A percentile compares a stretch with the other conserved stretches of the same genome.
These are phyloP conservation scores for Citrus cavaleriei DNA, from an alignment of 345 rosid species.

Conservation along the genomic window DNA sequence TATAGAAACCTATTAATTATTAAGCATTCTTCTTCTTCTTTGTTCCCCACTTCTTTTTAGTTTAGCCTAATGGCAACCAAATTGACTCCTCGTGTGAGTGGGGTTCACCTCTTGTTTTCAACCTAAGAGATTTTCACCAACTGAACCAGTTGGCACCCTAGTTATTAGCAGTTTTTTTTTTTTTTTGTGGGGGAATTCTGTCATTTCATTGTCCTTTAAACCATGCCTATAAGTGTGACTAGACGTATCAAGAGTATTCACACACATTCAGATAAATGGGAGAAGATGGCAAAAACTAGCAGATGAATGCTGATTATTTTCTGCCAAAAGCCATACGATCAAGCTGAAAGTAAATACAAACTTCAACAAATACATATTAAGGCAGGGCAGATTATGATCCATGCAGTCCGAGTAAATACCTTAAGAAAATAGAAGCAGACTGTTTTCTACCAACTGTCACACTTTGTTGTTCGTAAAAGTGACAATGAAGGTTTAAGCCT, in stretches of 20 bases:
- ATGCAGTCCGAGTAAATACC: constrained; percentile 42
- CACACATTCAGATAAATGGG: neutral
- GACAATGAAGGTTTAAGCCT: constrained; percentile 62
- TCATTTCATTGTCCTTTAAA: neutral
- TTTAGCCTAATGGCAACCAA: too few species aligned
- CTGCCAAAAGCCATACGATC: neutral
- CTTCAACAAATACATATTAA: neutral
- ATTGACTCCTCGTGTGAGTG: too few species aligned
- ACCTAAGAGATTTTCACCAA: too few species aligned
- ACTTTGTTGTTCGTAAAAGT: constrained; percentile 51
- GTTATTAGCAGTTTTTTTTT: neutral
- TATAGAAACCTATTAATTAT: too few species aligned
- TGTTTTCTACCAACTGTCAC: constrained; percentile 56
- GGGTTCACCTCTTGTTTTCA: too few species aligned
- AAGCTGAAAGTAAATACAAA: neutral
- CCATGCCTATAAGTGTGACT: neutral
- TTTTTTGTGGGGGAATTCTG: neutral
- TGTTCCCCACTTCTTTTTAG: too few species aligned
- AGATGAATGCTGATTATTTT: neutral
- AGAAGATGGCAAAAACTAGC: neutral
- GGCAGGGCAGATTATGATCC: neutral
- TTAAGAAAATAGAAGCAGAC: constrained; percentile 61
- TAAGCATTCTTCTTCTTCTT: too few species aligned
- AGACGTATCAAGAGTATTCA: neutral
- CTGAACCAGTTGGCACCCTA: neutral